phyloP scores from a whole-genome alignment of 805 yeast genomes.

The Zygoascus bituminiphila region DNA sequence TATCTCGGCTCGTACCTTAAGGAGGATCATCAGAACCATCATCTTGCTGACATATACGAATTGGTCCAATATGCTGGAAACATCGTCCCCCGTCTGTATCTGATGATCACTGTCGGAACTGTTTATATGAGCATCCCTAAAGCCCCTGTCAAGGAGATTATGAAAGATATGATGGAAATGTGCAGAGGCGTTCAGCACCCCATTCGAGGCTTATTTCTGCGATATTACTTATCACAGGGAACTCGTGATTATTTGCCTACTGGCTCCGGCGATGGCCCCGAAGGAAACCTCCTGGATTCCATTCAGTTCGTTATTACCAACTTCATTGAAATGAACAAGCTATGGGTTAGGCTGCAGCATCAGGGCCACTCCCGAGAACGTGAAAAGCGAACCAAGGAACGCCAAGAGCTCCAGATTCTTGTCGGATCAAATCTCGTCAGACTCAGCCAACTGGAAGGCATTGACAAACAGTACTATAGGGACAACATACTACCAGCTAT shows the following conservation, averaged over 20 bases:
- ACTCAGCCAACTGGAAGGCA: slow-evolving; percentile 69
- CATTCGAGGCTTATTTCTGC: slow-evolving; percentile 76
- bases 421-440: slow-evolving; percentile 91
- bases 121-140: slow-evolving; percentile 72
- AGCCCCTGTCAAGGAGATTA: slow-evolving; percentile 74
- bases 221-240: slow-evolving; percentile 83
- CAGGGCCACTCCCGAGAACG: slow-evolving; percentile 88
- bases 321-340: slow-evolving; percentile 94
- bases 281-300: slow-evolving; percentile 48
- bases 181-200: slow-evolving; percentile 96
- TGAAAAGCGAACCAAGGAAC: slow-evolving; percentile 61
- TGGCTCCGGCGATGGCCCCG: slow-evolving; percentile 22
- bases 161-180: slow-evolving; percentile 97
- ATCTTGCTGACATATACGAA: slow-evolving; percentile 84
- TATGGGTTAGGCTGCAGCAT: slow-evolving; percentile 95
- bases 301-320: slow-evolving; percentile 75
- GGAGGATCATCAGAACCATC: slow-evolving; percentile 59
- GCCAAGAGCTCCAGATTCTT: slow-evolving; percentile 81
- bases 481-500: slow-evolving; percentile 64
- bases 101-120: slow-evolving; percentile 93
- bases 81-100: slow-evolving; percentile 80
- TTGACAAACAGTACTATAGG: slow-evolving; percentile 41
- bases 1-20: slow-evolving; percentile 54
- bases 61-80: slow-evolving; percentile 90
- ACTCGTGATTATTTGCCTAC: slow-evolving; percentile 57